A percentile compares a stretch with the other conserved stretches of the same genome.
phyloP scores from a whole-genome alignment of 495 filamentous ascomycete genomes.

The Hypoxylon rickii region DNA sequence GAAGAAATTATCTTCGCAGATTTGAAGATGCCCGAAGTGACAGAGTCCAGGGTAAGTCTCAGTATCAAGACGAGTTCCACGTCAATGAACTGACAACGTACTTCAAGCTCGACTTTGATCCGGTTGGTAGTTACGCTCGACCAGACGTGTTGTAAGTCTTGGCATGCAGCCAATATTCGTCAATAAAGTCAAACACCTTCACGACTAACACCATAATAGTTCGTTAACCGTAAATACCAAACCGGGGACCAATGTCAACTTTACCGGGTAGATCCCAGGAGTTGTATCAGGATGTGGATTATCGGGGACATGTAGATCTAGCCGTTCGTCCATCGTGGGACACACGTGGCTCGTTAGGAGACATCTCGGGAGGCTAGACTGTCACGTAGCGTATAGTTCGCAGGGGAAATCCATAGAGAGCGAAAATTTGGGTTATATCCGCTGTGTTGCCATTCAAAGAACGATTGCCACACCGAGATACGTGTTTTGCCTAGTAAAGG shows the following conservation, averaged over 20 bases:
- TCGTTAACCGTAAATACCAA: constrained; percentile 45
- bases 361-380: no score
- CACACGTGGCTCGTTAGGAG: constrained; percentile 13
- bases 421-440: constrained; percentile 8
- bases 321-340: constrained; percentile 3
- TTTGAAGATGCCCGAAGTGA: constrained; percentile 39
- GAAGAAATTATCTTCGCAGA: constrained; percentile 47
- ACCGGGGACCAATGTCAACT: constrained; percentile 40
- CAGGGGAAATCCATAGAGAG: constrained; percentile 14
- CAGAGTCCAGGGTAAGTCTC: constrained; percentile 44
- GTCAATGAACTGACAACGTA: constrained; percentile 1
- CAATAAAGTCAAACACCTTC: background rate
- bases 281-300: background rate
- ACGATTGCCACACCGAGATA: constrained; percentile 15
- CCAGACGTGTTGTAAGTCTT: constrained; percentile 50
- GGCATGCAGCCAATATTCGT: background rate
- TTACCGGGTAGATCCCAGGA: constrained; percentile 16
- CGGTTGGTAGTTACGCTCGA: constrained; percentile 47
- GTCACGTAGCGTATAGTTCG: constrained; percentile 18
- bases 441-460: constrained; percentile 13
- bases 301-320: background rate
- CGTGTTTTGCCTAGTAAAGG: constrained; percentile 1
- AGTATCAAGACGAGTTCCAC: background rate
- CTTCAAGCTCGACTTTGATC: constrained; percentile 48
- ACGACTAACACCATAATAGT: constrained; percentile 24